phyloP scores from a whole-genome alignment of 495 filamentous ascomycete species.

The Hypoxylon crocopeplum region DNA sequence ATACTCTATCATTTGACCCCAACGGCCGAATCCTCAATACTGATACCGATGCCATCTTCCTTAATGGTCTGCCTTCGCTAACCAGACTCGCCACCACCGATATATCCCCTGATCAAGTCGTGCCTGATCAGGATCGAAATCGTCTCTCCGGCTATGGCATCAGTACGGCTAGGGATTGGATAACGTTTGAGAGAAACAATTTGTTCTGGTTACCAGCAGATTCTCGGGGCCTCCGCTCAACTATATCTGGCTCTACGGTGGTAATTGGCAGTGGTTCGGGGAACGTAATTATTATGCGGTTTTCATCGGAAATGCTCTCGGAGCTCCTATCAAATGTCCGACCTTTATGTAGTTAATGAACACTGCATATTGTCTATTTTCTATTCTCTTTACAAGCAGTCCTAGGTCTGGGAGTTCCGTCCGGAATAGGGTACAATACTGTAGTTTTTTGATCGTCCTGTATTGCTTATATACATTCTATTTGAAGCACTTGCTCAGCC shows the following conservation, averaged over 20 bases:
- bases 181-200: background rate
- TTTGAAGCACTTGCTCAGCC: no score
- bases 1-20: background rate
- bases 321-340: no score
- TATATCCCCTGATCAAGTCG: background rate
- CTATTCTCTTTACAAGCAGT: no score
- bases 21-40: background rate
- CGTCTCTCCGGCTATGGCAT: background rate
- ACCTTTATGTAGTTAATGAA: no score
- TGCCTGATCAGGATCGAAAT: background rate
- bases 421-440: no score
- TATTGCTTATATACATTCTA: no score
- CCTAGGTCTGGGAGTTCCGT: no score
- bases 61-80: background rate
- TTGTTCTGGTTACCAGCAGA: slow-evolving; percentile 7
- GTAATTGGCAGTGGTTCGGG: background rate
- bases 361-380: no score
- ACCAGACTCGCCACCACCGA: background rate
- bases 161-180: background rate
- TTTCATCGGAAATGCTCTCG: no score
- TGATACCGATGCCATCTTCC: background rate
- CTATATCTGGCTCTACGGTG: slow-evolving; percentile 2
- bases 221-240: background rate
- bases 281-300: background rate
- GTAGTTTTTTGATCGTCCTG: no score